phyloP scores from a whole-genome alignment of 345 rosid genomes.

The Noccaea bulbosa region DNA sequence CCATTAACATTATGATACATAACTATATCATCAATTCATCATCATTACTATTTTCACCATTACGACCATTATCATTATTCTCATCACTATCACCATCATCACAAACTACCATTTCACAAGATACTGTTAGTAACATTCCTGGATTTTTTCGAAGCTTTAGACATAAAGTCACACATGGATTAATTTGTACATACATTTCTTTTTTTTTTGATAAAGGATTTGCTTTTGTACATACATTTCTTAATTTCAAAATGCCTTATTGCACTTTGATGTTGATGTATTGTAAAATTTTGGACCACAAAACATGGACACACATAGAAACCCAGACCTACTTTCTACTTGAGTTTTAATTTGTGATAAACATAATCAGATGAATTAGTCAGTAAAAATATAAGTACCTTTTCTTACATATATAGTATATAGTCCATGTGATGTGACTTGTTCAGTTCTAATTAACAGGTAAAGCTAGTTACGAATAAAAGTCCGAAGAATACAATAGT shows the following conservation, averaged over 20 bases:
- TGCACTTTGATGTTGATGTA: conserved; percentile 22
- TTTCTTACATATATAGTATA: conserved; percentile 2
- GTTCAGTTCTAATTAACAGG: not conserved
- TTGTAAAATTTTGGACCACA: conserved; percentile 29
- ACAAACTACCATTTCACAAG: too few relatives aligned
- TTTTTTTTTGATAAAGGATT: too few relatives aligned
- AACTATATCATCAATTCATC: too few relatives aligned
- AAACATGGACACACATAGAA: conserved; percentile 30
- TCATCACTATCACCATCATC: too few relatives aligned
- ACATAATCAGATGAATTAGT: conserved; percentile 19
- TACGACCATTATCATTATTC: too few relatives aligned
- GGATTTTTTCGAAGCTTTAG: conserved; percentile 1
- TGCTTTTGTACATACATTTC: not conserved
- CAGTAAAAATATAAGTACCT: not conserved
- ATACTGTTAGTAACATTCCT: not conserved
- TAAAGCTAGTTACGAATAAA: conserved; percentile 3
- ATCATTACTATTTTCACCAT: too few relatives aligned
- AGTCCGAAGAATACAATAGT: not conserved
- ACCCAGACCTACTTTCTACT: conserved; percentile 19
- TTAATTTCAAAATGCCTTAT: conserved; percentile 14
- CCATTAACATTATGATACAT: too few relatives aligned
- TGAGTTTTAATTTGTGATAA: not conserved
- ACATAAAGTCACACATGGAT: not conserved
- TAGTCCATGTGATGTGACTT: conserved; percentile 12
- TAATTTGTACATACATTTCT: not conserved